Conservation (phyloP, 1,284 basidiomycete genomes). For the Ceratorhiza oryzae-sativae region DNA sequence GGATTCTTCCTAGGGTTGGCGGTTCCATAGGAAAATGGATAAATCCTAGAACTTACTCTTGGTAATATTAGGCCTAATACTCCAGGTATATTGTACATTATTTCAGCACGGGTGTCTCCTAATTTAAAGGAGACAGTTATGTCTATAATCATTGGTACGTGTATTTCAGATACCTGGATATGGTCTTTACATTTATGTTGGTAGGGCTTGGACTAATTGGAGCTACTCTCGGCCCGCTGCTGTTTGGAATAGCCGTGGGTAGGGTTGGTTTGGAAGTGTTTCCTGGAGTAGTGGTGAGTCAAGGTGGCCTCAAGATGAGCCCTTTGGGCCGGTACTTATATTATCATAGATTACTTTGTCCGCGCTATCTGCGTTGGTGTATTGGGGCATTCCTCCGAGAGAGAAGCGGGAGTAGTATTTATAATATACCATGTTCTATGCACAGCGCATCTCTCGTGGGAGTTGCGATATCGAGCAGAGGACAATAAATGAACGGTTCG, state of each 20-base stretch:
- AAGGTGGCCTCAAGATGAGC: background rate
- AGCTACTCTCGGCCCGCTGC: conserved; percentile 13
- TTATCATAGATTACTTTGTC: conserved; percentile 8
- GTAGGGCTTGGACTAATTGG: conserved; percentile 19
- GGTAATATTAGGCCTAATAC: conserved; percentile 7
- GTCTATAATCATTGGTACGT: conserved; percentile 20
- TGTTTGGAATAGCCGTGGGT: conserved; percentile 10
- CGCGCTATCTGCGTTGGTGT: background rate
- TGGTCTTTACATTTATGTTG: background rate
- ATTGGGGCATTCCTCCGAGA: conserved; percentile 5
- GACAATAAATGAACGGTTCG: too few species aligned
- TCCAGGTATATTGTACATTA: conserved; percentile 21
- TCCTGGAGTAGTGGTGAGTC: conserved; percentile 21
- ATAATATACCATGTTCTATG: background rate
- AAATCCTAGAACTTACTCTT: background rate
- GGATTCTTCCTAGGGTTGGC: conserved; percentile 23
- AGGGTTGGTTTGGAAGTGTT: conserved; percentile 1
- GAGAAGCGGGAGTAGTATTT: background rate
- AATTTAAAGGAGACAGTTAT: conserved; percentile 13
- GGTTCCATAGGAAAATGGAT: background rate
- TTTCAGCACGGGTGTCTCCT: conserved; percentile 17
- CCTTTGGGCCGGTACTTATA: background rate
- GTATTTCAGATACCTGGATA: background rate
- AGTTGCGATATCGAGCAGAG: background rate
- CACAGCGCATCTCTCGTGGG: background rate